Base-by-base conservation (phyloP, 1,139 yeast genomes). In the Entelexis sorbosivorans region DNA sequence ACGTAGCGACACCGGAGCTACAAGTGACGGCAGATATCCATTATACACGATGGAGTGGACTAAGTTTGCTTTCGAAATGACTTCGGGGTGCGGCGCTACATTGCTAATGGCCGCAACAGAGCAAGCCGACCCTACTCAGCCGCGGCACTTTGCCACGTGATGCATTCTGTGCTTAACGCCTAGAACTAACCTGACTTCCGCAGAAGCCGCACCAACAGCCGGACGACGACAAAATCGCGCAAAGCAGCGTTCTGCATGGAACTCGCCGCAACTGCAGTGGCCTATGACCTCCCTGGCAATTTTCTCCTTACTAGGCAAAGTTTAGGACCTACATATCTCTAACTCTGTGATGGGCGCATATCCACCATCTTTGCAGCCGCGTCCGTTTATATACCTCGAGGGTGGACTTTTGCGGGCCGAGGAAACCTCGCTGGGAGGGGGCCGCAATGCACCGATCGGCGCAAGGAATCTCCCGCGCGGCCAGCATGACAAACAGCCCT, bases 381-480 rank as follows among this genome's bases (percentile, higher is more conserved):
- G 14, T 28, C 13, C 31, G 14, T 28, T 28, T 28, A 28, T 28
- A 28, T 28, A 28, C 31, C 31, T 10, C 13, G 14, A 13, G 4
- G 31, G 14, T 5, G 13, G 11, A 9, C 19, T 22, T 36, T 36
- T 36, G 8, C 2, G 2, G 31, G 1, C 14, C 5, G 3, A 2
- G 13, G 13, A 13, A 17, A 19, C 13, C 38, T 5, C 10, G 16
- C 24, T 36, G 40, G 14, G 26, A 26, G 6, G 39, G 17, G 40
- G 40, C 40, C 40, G 40, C 40, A 36, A 36, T 36, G 40, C 40
- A 36, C 20, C 5, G 40, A 36, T 36, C n/a, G 16, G 26, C 40
- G 28, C 40, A 35, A 9, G 11, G 20, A 35, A 35, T 17, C 24
- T 5, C 17, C 8, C 40, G 19, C 40, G 28, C 19, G 40, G 22